Percentiles rank a stretch among this genome's conserved stretches.
Conservation (phyloP, 495 filamentous ascomycete genomes). For the Daldinia vernicosa region DNA sequence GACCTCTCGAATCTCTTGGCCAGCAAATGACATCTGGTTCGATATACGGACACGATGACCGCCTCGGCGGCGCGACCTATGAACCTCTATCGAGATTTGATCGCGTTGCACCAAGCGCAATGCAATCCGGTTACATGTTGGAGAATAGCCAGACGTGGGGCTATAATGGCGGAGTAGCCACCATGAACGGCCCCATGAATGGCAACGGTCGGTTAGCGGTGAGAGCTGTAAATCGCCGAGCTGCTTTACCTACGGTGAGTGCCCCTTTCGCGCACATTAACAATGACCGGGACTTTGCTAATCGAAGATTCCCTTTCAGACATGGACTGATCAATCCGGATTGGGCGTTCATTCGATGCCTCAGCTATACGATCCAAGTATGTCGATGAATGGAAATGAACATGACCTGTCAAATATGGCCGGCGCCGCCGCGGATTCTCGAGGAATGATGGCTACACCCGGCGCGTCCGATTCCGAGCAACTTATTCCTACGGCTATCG, state of each 20-base stretch:
- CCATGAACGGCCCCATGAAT: conserved; percentile 58
- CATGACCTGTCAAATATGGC: conserved; percentile 39
- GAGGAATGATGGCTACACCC: conserved; percentile 47
- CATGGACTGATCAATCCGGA: conserved; percentile 59
- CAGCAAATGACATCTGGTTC: conserved; percentile 54
- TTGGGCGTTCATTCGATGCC: conserved; percentile 53
- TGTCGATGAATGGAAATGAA: conserved; percentile 49
- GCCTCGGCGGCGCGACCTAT: conserved; percentile 61
- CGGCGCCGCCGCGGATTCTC: conserved; percentile 41
- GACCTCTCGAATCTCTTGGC: conserved; percentile 51
- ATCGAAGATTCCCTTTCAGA: conserved; percentile 42
- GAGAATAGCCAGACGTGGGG: conserved; percentile 61
- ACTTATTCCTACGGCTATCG: conserved; percentile 96
- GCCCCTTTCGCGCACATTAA: conserved; percentile 37
- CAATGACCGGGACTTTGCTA: conserved; percentile 13
- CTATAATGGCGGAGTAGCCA: conserved; percentile 58
- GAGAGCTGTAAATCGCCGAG: conserved; percentile 53
- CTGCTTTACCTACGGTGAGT: conserved; percentile 60
- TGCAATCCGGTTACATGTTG: conserved; percentile 51
- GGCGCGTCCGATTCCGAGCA: conserved; percentile 68
- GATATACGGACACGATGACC: conserved; percentile 62
- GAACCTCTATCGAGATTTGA: conserved; percentile 61
- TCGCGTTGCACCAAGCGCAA: conserved; percentile 52
- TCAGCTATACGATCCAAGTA: conserved; percentile 48
- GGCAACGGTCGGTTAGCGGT: conserved; percentile 56